Base-by-base conservation (phyloP, 305 asterid genomes). In the Caryopteris hybrid region DNA sequence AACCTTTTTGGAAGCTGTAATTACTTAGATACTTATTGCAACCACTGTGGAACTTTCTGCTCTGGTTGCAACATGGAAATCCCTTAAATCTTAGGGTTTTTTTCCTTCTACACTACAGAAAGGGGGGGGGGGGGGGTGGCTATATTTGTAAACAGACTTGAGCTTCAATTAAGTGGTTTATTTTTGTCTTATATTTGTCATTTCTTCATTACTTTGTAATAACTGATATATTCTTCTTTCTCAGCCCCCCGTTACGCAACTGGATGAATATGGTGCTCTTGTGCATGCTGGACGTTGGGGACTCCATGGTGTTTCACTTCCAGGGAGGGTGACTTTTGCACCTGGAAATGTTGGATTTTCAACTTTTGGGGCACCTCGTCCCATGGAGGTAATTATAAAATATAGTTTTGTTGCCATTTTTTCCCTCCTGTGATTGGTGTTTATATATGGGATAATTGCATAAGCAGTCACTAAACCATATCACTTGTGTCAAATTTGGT, bases 311-410 rank as follows among this genome's bases (percentile, higher is more conserved):
- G 84, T 89, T 75, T 89, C 97, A 27, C 90, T 94, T 78, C 99
- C 99, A 43, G 99, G 99, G 78, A 94, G 97, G 81, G 96, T 87
- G 61, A 94, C 99, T n/a, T 94, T 91, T 84, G 91, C 97, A 59
- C 99, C 99, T 41, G 99, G 99, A 68, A 94, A 94, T 84, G 90
- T 86, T 38, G 99, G 99, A 38, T 91, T 91, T 76, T 61, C 83
- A 38, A 91, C 96, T 50, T 94, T 94, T 77, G 99, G 99, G 72
- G 92, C 97, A 63, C 86, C 97, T 33, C 91, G 99, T 74, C 99
- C 96, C 6, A 83, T 87, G 93, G 93, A 89, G 95, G 99, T 92
- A 72, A 69, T 82, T 64, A 41, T 17, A 59, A 31, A 57, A 27
- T 59, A 8, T 38, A 60, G 25, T 42, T 20, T 39, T n/a, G 46